Base-by-base conservation (phyloP, 2,329 filamentous ascomycete species). In the Cladophialophora carrionii region DNA sequence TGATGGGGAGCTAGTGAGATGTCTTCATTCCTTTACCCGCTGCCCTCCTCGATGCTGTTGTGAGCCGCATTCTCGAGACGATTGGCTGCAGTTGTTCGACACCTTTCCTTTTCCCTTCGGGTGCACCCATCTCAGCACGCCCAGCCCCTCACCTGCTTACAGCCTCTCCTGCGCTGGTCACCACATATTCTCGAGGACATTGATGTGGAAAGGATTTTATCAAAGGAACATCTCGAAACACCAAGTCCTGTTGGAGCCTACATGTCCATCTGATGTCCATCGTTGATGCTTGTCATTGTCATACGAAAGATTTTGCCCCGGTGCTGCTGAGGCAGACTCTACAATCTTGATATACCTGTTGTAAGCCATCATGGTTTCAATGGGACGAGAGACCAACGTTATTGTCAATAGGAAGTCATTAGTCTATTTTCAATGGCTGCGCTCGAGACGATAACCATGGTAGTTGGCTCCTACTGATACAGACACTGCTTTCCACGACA, bases 121-220 rank as follows among this genome's bases (percentile, higher is more conserved):
- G 48, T 60, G 57, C 57, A 52, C 57, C 57, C 57, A 52, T 60
- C 48, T 26, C 57, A 51, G 48, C 48, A 24, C 48, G 22, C 41
- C 49, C 46, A 57, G 54, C 64, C 64, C 67, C 64, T 65, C 58
- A 61, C 49, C 3, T 32, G 48, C 59, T 57, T 56, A 48, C 57
- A 59, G 53, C 54, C 37, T 57, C 56, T 63, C 67, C 67, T 69
- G 67, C 67, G 64, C 67, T 63, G 64, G 46, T 41, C 56, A 43
- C 58, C 54, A 66, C 56, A 62, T 63, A 41, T 57, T 41, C 20
- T 26, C 37, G 8, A 57, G 20, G 31, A 22, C 54, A 57, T 26
- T 37, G 24, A 22, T 43, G 46, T 32, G 59, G 61, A 56, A 32
- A 57, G 57, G 37, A 63, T 48, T 29, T 56, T 26, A 60, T 62